These are phyloP conservation scores for Hysterangium stoloniferum DNA, from an alignment of 768 basidiomycete genomes.

Conservation along the genomic window DNA sequence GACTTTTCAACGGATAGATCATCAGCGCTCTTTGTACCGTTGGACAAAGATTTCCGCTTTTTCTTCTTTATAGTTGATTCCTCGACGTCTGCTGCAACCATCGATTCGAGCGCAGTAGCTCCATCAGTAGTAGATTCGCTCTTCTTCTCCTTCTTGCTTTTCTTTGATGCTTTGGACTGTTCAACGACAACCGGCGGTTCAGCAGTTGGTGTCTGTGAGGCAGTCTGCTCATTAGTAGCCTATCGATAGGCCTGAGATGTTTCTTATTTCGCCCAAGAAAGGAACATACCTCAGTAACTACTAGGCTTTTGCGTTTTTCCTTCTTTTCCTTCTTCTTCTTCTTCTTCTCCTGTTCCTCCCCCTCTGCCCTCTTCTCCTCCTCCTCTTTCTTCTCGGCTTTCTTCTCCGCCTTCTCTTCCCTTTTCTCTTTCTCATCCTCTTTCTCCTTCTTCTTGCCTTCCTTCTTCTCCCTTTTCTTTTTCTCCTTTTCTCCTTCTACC, in stretches of 20 bases:
- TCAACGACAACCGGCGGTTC: conserved; percentile 18
- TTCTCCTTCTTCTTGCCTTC: conserved; percentile 24
- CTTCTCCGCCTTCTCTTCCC: conserved; percentile 15
- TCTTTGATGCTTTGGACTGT: conserved; percentile 28
- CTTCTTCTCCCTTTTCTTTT: conserved; percentile 16
- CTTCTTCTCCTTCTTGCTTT: conserved; percentile 9
- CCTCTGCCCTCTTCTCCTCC: conserved; percentile 7
- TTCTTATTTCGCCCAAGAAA: too few relatives aligned
- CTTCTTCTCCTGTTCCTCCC: conserved; percentile 21
- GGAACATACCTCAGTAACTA: not conserved
- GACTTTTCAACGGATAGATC: conserved; percentile 5
- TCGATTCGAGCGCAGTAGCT: too few relatives aligned
- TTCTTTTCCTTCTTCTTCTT: conserved; percentile 15
- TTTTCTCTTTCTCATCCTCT: conserved; percentile 21
- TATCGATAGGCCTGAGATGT: too few relatives aligned
- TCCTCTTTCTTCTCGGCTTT: conserved; percentile 11
- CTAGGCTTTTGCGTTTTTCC: not conserved
- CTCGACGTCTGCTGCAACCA: conserved; percentile 5
- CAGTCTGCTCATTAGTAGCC: too few relatives aligned
- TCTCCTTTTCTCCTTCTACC: conserved; percentile 12
- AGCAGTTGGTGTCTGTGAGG: not conserved
- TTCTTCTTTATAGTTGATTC: conserved; percentile 15
- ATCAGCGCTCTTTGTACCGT: conserved; percentile 10
- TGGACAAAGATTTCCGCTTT: conserved; percentile 9
- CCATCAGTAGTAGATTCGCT: conserved; percentile 4